Percentiles rank a stretch among this genome's conserved stretches.
phyloP scores from a whole-genome alignment of 768 basidiomycete species.

The Leccinellum luteum region DNA sequence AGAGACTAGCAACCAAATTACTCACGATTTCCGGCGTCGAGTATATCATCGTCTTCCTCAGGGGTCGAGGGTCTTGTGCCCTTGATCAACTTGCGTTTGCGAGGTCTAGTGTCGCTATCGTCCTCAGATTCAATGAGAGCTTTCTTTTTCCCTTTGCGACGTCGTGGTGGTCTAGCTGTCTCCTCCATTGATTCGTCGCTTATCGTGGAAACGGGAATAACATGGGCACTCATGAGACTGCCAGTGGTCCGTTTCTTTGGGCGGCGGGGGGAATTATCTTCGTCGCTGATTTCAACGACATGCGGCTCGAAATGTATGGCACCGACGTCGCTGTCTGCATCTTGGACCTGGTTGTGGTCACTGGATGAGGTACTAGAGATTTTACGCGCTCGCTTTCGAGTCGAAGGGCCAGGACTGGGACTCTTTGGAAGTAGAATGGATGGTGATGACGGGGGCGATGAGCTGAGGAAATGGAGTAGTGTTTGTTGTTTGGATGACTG shows the following conservation, averaged over 20 bases:
- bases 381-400: constrained; percentile 17
- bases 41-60: constrained; percentile 41
- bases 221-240: constrained; percentile 13
- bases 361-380: constrained; percentile 12
- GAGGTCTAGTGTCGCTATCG: constrained; percentile 35
- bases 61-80: constrained; percentile 42
- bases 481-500: constrained; percentile 43
- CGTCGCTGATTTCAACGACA: constrained; percentile 18
- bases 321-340: constrained; percentile 45
- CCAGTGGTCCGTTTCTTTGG: constrained; percentile 22
- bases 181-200: constrained; percentile 28
- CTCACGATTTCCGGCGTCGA: constrained; percentile 55
- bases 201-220: constrained; percentile 5
- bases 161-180: constrained; percentile 11
- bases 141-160: constrained; percentile 20
- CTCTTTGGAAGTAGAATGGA: neutral
- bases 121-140: constrained; percentile 34
- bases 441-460: constrained; percentile 30
- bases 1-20: constrained; percentile 1
- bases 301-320: constrained; percentile 50
- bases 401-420: constrained; percentile 1
- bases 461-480: constrained; percentile 34
- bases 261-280: constrained; percentile 25
- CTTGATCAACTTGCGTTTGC: constrained; percentile 42
- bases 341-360: constrained; percentile 20